Percentiles rank a stretch among this genome's conserved stretches.
These are phyloP conservation scores for Aristolochia contorta DNA, from an alignment of 164 flowering plant genomes.

Conservation along the genomic window DNA sequence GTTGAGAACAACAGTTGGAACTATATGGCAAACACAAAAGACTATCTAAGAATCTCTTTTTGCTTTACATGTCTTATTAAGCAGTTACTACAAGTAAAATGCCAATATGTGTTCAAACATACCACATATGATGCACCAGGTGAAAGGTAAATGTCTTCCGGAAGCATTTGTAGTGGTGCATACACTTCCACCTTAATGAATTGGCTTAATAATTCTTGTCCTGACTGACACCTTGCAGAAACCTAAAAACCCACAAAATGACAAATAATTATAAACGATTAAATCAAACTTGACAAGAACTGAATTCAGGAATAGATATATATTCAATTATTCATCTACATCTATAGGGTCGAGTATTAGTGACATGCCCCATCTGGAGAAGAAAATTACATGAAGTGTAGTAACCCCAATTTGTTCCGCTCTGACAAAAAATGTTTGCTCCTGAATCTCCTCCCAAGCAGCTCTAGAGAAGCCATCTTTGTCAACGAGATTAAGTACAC, in stretches of 20 bases:
- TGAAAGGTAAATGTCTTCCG: conserved; percentile 56
- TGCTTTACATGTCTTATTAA: not conserved
- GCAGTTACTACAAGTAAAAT: not conserved
- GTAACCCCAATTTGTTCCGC: conserved; percentile 64
- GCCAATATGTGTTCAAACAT: conserved; percentile 10
- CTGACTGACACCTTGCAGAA: conserved; percentile 60
- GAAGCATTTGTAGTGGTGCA: conserved; percentile 62
- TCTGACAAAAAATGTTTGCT: conserved; percentile 37
- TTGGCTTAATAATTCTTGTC: conserved; percentile 64
- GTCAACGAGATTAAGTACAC: conserved; percentile 43
- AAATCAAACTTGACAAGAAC: not conserved
- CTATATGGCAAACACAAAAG: not conserved
- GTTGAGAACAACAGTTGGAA: not conserved
- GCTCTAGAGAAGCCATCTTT: conserved; percentile 19
- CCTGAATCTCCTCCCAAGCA: conserved; percentile 19
- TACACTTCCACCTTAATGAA: conserved; percentile 72
- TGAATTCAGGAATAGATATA: no score
- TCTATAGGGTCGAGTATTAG: no score
- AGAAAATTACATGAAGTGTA: conserved; percentile 53
- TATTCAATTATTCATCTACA: not conserved
- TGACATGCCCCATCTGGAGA: no score
- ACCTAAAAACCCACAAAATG: conserved; percentile 34
- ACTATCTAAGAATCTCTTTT: not conserved
- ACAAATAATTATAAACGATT: not conserved
- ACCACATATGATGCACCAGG: conserved; percentile 90